These are phyloP conservation scores for Hermanozyma aechmeae DNA, from an alignment of 805 yeast genomes.

Conservation along the genomic window DNA sequence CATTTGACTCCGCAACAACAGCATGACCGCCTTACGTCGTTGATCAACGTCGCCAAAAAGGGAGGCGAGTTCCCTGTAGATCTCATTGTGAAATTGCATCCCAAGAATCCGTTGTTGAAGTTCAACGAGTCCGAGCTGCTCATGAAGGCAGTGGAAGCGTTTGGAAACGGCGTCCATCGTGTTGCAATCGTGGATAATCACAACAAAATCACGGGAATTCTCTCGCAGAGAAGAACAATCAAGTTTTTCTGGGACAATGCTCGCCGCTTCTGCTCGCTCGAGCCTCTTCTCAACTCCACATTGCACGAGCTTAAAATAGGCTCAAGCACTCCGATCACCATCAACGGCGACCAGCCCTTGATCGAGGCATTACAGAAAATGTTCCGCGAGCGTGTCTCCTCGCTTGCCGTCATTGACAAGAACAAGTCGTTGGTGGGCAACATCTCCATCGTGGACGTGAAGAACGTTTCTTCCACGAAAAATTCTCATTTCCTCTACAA, in stretches of 20 bases:
- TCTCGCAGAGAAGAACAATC: constrained; percentile 84
- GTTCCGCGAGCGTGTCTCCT: constrained; percentile 77
- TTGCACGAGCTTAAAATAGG: constrained; percentile 74
- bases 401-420: constrained; percentile 86
- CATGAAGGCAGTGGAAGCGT: constrained; percentile 67
- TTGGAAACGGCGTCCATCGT: constrained; percentile 95
- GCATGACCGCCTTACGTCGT: constrained; percentile 30
- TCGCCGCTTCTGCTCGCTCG: constrained; percentile 73
- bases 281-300: constrained; percentile 59
- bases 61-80: constrained; percentile 91
- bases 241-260: constrained; percentile 90
- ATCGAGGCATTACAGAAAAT: constrained; percentile 81
- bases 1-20: constrained; percentile 18
- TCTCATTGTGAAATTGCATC: constrained; percentile 75
- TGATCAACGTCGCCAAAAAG: constrained; percentile 57
- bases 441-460: constrained; percentile 90
- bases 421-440: constrained; percentile 74
- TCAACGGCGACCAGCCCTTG: constrained; percentile 78
- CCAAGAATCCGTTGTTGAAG: constrained; percentile 81
- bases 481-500: constrained; percentile 76
- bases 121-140: constrained; percentile 61
- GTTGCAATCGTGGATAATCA: constrained; percentile 60
- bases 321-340: constrained; percentile 57
- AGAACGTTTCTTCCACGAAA: constrained; percentile 77
- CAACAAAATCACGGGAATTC: constrained; percentile 57